A percentile compares a stretch with the other conserved stretches of the same genome.
Evolutionary conservation across 306 rosid species (phyloP).

Genomic region (Morella rubra): DNA sequence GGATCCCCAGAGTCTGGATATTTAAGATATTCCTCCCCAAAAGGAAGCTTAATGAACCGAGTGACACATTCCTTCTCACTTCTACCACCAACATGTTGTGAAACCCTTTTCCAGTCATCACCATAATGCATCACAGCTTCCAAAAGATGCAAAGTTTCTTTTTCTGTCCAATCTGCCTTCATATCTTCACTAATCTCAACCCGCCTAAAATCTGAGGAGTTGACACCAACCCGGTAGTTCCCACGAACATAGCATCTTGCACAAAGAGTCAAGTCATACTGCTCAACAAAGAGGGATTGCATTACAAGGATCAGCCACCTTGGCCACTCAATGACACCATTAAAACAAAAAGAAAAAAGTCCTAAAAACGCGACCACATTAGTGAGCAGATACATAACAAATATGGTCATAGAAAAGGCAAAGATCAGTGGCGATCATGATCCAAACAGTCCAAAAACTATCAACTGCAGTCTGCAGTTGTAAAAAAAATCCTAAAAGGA

Average conservation of each 20-base stretch:
- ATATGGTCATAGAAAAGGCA: neutral
- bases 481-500: neutral
- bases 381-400: conserved; percentile 1
- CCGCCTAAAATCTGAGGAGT: conserved; percentile 79
- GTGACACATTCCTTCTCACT: conserved; percentile 90
- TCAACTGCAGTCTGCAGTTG: neutral
- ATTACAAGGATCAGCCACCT: neutral
- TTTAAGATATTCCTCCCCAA: conserved; percentile 60
- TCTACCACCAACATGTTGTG: conserved; percentile 84
- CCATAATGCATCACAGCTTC: conserved; percentile 78
- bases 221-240: conserved; percentile 78
- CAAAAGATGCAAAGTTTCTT: conserved; percentile 75
- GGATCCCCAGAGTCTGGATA: conserved; percentile 36
- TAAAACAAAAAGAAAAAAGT: neutral
- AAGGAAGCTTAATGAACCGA: conserved; percentile 80
- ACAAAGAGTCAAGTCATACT: conserved; percentile 86
- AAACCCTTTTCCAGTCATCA: conserved; percentile 88
- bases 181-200: conserved; percentile 84
- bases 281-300: neutral
- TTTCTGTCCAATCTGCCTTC: conserved; percentile 73
- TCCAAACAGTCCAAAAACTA: too few species aligned
- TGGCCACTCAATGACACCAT: neutral
- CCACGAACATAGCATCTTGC: conserved; percentile 97
- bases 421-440: neutral
- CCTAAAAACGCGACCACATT: neutral